phyloP scores from a whole-genome alignment of 179 eudicot species.

The Beta lomatogona region DNA sequence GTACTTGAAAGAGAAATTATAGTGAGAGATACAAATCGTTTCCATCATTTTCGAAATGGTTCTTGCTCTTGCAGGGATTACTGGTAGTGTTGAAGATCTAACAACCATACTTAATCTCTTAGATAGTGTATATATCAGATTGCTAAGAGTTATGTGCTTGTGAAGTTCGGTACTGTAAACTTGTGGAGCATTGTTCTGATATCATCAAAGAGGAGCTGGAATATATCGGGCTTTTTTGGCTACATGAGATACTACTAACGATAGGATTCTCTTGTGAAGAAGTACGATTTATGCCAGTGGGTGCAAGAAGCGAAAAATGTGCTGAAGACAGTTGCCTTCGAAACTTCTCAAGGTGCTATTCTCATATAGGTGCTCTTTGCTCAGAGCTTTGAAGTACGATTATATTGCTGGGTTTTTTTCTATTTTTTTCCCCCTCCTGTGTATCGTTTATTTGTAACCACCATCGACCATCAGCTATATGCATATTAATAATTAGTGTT shows the following conservation, averaged over 20 bases:
- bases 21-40: slow-evolving; percentile 74
- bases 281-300: not conserved
- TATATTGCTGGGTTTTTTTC: not conserved
- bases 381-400: too few species aligned
- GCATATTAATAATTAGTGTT: not conserved
- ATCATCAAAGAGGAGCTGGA: not conserved
- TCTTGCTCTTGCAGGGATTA: slow-evolving; percentile 81
- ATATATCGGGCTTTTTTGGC: not conserved
- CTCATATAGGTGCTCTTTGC: not conserved
- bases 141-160: not conserved
- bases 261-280: not conserved
- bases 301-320: not conserved
- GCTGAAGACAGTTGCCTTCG: not conserved
- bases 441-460: not conserved
- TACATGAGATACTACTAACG: not conserved
- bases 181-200: not conserved
- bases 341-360: not conserved
- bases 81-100: slow-evolving; percentile 48
- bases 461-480: not conserved
- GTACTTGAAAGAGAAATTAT: slow-evolving; percentile 62
- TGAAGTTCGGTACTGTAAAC: not conserved
- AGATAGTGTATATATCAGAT: not conserved
- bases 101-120: not conserved
- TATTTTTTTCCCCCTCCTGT: not conserved
- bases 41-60: slow-evolving; percentile 71